phyloP scores from a whole-genome alignment of 306 rosid genomes.

The Myrica gale region DNA sequence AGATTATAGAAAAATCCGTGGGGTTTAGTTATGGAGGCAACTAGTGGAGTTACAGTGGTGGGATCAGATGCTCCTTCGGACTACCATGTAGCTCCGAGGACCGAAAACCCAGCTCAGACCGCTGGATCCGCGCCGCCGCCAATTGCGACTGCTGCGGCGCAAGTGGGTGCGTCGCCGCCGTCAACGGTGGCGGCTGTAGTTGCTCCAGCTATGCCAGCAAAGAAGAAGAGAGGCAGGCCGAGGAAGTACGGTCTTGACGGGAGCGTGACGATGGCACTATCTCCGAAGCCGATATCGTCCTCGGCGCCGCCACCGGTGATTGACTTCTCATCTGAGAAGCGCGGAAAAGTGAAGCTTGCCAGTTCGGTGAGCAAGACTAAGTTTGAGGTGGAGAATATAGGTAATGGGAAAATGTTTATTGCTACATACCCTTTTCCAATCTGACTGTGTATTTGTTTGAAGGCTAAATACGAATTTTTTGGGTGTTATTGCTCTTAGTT shows the following conservation, averaged over 20 bases:
- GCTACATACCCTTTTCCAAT: background rate
- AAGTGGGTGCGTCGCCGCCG: constrained; percentile 29
- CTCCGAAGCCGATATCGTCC: constrained; percentile 89
- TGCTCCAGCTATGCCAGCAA: constrained; percentile 39
- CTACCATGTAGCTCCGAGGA: constrained; percentile 85
- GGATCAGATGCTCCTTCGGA: constrained; percentile 98
- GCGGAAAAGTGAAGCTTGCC: constrained; percentile 68
- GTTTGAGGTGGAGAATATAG: constrained; percentile 73
- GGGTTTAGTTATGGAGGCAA: constrained; percentile 67
- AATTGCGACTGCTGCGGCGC: constrained; percentile 29
- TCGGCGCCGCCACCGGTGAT: constrained; percentile 90
- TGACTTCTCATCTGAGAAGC: constrained; percentile 88
- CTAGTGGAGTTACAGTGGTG: constrained; percentile 91
- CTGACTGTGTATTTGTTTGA: background rate
- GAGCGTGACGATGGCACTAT: constrained; percentile 66
- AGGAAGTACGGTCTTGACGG: constrained; percentile 94
- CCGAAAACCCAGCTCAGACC: constrained; percentile 49
- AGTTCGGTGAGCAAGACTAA: constrained; percentile 77
- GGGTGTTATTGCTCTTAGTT: background rate
- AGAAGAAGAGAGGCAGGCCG: constrained; percentile 96
- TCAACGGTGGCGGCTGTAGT: constrained; percentile 19
- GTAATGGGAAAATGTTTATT: constrained; percentile 37
- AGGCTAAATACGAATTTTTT: constrained; percentile 6
- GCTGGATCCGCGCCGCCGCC: constrained; percentile 49
- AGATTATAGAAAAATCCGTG: constrained; percentile 36